Evolutionary conservation across 2,329 filamentous ascomycete species (phyloP).

Genomic region (Microascus cirrosus): DNA sequence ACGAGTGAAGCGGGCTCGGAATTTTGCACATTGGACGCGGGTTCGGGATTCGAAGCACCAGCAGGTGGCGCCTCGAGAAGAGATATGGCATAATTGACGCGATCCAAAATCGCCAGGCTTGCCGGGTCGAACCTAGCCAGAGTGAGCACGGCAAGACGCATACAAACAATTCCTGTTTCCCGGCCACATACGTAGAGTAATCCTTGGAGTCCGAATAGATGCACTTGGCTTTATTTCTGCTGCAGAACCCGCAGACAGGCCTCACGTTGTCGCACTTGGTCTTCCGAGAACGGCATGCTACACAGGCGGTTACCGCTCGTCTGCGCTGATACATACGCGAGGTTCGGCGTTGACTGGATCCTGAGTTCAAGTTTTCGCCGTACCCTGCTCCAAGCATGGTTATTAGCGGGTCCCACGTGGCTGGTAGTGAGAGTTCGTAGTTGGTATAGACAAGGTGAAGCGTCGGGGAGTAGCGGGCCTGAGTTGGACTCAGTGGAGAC

Average conservation of each 20-base stretch:
- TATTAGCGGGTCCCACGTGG: no score
- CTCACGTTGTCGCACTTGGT: conserved; percentile 4
- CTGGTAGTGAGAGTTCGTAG: no score
- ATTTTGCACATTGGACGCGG: background rate
- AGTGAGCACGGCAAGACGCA: background rate
- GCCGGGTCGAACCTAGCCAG: conserved; percentile 10
- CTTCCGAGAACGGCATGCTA: background rate
- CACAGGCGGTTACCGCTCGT: background rate
- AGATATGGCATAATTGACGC: conserved; percentile 14
- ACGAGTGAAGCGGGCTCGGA: background rate
- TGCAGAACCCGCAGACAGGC: conserved; percentile 1
- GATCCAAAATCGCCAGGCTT: conserved; percentile 16
- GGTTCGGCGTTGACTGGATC: background rate
- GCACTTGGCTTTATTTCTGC: background rate
- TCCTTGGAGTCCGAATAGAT: conserved; percentile 6
- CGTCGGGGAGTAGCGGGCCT: no score
- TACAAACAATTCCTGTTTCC: background rate
- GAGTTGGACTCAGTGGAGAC: no score
- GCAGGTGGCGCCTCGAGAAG: conserved; percentile 9
- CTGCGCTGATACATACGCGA: conserved; percentile 1
- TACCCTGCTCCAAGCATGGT: no score
- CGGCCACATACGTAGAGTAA: conserved; percentile 6
- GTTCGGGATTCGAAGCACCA: background rate
- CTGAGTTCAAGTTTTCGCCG: no score
- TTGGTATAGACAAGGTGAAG: no score